Evolutionary conservation across 805 yeast species (phyloP), one percentile per base, ranked within the genome.

Genomic region (Candida ulmi): DNA sequence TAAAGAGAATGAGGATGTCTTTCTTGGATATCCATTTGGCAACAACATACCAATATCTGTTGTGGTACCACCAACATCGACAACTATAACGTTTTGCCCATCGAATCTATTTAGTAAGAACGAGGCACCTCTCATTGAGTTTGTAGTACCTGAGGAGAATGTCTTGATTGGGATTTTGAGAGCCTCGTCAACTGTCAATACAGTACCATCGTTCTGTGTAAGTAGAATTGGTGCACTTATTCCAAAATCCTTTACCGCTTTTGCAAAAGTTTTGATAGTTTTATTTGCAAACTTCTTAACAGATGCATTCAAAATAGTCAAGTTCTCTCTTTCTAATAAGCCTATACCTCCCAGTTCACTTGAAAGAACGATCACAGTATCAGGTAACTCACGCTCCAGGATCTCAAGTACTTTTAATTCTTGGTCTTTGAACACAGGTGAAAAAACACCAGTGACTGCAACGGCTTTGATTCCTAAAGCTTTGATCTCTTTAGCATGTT

Each of bases 131-230:
- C 73, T 52, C 74, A 69, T 68, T 4, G 73, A 68, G 44, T 69
- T 69, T 7, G 74, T 71, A 4, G 76, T 71, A 34, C 77, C 76
- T 3, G 76, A 70, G 5, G 74, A 66, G 47, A 71, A 71, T 0
- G 76, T 70, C 38, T 67, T 54, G 35, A 71, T 71, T 13, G 76
- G 76, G 3, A 62, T 54, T 11, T 48, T 46, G 28, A 63, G 42
- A 0, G 74, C 75, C 35, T 70, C 74, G 4, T 50, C 34, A 3
- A 65, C 59, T 2, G 72, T 57, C n/a, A 69, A 46, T 8, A 71
- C 67, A 3, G 77, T 71, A 7, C 76, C 78, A 45, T 72, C 76
- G 47, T 72, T 72, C 48, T 71, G 76, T 17, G 75, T 69, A 31
- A 65, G 47, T 1, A 70, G 49, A 4, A 71, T 57, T 8, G 72